Percentiles rank a stretch among this genome's conserved stretches.
phyloP scores from a whole-genome alignment of 352 stramenopile genomes.

The Blastocystis sp. region DNA sequence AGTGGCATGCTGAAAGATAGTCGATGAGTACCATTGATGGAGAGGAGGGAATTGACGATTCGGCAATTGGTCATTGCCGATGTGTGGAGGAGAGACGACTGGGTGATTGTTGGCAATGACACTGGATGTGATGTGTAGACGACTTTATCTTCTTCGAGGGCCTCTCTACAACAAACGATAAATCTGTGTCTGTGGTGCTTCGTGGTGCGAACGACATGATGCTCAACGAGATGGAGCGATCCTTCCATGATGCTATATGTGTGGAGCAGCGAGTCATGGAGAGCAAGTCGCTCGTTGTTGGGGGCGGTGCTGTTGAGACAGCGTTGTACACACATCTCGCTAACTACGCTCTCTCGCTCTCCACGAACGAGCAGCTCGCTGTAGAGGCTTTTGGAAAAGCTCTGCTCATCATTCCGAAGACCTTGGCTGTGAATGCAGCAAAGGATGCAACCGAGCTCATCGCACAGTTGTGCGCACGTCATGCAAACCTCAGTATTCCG shows the following conservation, averaged over 20 bases:
- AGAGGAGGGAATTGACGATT: constrained; percentile 88
- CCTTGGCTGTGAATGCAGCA: constrained; percentile 93
- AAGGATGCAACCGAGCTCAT: constrained; percentile 97
- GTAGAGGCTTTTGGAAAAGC: constrained; percentile 96
- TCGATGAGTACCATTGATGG: constrained; percentile 97
- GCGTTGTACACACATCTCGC: constrained; percentile 94
- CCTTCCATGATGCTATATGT: constrained; percentile 95
- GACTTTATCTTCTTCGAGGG: constrained; percentile 98
- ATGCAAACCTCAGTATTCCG: constrained; percentile 68
- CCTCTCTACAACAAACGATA: constrained; percentile 82
- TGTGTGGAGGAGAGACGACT: constrained; percentile 90
- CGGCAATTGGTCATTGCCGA: constrained; percentile 81
- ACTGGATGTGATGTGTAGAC: constrained; percentile 64
- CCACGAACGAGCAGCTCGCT: constrained; percentile 92
- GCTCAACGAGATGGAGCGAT: constrained; percentile 97
- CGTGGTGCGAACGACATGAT: constrained; percentile 98
- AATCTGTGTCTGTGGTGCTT: constrained; percentile 84
- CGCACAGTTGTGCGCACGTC: constrained; percentile 85
- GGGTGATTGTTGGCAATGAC: constrained; percentile 72
- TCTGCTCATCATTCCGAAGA: constrained; percentile 97
- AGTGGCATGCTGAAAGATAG: constrained; percentile 69
- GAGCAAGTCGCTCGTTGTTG: constrained; percentile 92
- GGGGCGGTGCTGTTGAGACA: constrained; percentile 91
- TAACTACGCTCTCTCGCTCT: constrained; percentile 90
- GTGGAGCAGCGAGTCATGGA: constrained; percentile 99